Conservation (phyloP, 495 filamentous ascomycete species). For the Aspergillus asperescens region DNA sequence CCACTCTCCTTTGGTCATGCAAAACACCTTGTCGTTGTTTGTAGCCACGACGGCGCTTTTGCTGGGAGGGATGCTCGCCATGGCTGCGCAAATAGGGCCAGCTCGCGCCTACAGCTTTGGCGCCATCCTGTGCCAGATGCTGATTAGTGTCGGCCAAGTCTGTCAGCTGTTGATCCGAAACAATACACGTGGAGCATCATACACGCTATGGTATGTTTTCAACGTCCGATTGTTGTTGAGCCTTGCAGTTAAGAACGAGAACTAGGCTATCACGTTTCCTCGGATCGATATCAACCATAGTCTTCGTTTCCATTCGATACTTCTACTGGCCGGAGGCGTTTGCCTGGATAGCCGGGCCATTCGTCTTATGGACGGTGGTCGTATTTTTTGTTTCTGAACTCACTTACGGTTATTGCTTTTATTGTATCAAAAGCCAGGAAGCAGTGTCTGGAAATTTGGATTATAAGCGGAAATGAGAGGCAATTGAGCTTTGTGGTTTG, state of each 20-base stretch:
- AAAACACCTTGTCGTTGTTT: neutral
- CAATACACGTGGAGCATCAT: conserved; percentile 13
- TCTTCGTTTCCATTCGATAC: neutral
- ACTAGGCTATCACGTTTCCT: conserved; percentile 6
- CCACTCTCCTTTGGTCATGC: neutral
- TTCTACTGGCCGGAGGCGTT: conserved; percentile 1
- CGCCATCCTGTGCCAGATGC: conserved; percentile 9
- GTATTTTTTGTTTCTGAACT: neutral
- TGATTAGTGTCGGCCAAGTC: conserved; percentile 4
- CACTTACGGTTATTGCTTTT: neutral
- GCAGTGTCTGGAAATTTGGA: no score
- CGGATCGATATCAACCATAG: neutral
- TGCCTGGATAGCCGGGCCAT: neutral
- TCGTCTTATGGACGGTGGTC: neutral
- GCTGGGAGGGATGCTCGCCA: neutral
- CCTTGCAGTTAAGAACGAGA: neutral
- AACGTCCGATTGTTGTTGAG: neutral
- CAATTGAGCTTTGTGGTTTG: no score
- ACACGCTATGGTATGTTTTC: conserved; percentile 10
- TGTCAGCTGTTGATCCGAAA: conserved; percentile 11
- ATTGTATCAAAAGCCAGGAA: neutral
- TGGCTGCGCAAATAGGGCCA: conserved; percentile 10
- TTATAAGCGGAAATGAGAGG: no score
- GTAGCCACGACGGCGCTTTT: neutral
- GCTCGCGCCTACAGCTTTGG: conserved; percentile 8